These are phyloP conservation scores for Chlorella variabilis DNA, from an alignment of 163 green algal genomes.

Conservation along the genomic window DNA sequence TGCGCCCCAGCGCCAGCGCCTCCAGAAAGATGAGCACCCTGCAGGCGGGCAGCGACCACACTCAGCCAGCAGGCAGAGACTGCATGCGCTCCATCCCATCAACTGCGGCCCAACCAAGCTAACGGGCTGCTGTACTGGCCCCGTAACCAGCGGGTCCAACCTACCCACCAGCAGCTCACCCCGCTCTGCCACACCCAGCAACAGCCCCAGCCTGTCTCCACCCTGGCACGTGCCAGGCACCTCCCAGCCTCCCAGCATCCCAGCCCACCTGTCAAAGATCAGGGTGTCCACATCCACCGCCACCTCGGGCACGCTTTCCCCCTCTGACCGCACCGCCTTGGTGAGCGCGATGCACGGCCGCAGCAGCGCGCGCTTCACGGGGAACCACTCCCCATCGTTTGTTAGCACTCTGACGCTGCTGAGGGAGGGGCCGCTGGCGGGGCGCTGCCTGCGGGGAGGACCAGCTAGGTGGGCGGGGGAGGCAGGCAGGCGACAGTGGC, in stretches of 20 bases:
- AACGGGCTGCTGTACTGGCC: too few relatives aligned
- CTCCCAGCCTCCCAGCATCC: too few relatives aligned
- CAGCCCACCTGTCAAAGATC: conserved; percentile 68
- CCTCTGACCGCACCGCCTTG: conserved; percentile 42
- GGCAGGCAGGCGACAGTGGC: not conserved
- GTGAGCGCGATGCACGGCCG: conserved; percentile 76
- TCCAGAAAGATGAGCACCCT: conserved; percentile 77
- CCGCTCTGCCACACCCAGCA: too few relatives aligned
- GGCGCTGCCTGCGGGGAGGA: conserved; percentile 31
- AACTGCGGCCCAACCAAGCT: too few relatives aligned
- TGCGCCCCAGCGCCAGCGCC: conserved; percentile 44
- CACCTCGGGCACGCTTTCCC: conserved; percentile 26
- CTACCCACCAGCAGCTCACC: too few relatives aligned
- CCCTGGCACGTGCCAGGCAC: too few relatives aligned
- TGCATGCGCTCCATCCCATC: too few relatives aligned
- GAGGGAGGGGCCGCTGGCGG: not conserved
- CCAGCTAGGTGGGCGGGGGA: too few relatives aligned
- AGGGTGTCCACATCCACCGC: conserved; percentile 66
- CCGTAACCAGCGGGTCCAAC: too few relatives aligned
- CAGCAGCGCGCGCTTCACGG: conserved; percentile 69
- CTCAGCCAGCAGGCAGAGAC: too few relatives aligned
- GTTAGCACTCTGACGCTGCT: conserved; percentile 55
- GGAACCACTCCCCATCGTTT: conserved; percentile 70
- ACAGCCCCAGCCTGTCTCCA: too few relatives aligned
- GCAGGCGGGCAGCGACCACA: conserved; percentile 57